phyloP scores from a whole-genome alignment of 192 early-diverging fungal genomes.

The Coemansia umbellata region DNA sequence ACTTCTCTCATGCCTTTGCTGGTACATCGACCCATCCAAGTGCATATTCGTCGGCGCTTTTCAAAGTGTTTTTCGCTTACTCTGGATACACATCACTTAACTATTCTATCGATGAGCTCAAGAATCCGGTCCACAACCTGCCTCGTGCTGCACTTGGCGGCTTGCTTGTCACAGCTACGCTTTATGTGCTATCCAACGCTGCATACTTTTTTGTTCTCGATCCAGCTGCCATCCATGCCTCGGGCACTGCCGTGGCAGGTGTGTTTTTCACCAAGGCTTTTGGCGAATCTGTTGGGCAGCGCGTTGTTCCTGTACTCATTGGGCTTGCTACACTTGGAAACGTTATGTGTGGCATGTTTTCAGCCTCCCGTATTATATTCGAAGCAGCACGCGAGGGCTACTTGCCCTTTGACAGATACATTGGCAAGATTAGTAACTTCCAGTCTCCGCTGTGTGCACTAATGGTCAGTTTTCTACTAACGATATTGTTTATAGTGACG shows the following conservation, averaged over 20 bases:
- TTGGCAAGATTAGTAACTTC: slow-evolving; percentile 44
- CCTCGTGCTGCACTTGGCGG: slow-evolving; percentile 55
- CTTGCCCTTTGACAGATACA: slow-evolving; percentile 33
- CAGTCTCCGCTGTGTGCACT: slow-evolving; percentile 35
- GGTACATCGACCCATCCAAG: slow-evolving; percentile 28
- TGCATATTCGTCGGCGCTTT: slow-evolving; percentile 42
- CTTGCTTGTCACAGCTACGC: slow-evolving; percentile 44
- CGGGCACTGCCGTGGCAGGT: slow-evolving; percentile 47
- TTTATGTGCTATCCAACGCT: slow-evolving; percentile 56
- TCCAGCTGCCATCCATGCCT: slow-evolving; percentile 19
- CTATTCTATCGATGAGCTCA: slow-evolving; percentile 60
- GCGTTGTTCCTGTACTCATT: slow-evolving; percentile 49
- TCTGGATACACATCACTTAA: slow-evolving; percentile 58
- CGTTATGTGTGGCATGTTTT: slow-evolving; percentile 41
- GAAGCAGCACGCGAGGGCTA: slow-evolving; percentile 55
- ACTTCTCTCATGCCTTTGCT: slow-evolving; percentile 10
- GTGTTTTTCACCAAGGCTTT: slow-evolving; percentile 50
- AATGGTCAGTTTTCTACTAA: slow-evolving; percentile 10
- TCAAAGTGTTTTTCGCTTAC: slow-evolving; percentile 56
- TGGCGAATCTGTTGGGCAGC: slow-evolving; percentile 42
- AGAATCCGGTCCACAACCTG: slow-evolving; percentile 56
- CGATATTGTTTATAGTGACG: slow-evolving; percentile 35
- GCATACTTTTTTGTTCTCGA: slow-evolving; percentile 55
- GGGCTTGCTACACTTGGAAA: slow-evolving; percentile 50
- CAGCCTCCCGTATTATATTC: slow-evolving; percentile 49